A percentile compares a stretch with the other conserved stretches of the same genome.
These are phyloP conservation scores for Ceratobasidium sp. DNA, from an alignment of 1,284 basidiomycete genomes.

Conservation along the genomic window DNA sequence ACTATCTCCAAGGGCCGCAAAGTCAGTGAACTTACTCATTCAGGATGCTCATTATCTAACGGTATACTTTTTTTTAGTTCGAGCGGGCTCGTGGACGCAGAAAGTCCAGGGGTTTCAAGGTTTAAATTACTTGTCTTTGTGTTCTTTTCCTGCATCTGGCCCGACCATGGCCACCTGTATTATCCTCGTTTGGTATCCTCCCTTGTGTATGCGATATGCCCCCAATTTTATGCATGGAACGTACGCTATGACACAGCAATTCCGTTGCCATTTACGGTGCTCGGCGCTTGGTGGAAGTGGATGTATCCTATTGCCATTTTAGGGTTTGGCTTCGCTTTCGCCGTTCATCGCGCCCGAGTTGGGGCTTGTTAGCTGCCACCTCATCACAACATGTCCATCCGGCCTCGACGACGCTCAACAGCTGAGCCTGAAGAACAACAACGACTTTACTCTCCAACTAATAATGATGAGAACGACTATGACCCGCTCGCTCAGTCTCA, in stretches of 20 bases:
- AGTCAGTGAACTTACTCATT: slow-evolving; percentile 55
- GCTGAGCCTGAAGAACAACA: slow-evolving; percentile 13
- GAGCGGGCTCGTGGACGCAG: slow-evolving; percentile 92
- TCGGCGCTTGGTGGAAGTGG: slow-evolving; percentile 2
- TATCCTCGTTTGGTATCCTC: slow-evolving; percentile 26
- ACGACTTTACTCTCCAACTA: slow-evolving; percentile 2
- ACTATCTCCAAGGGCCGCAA: slow-evolving; percentile 96
- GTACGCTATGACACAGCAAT: slow-evolving; percentile 32
- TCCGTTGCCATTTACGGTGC: neutral
- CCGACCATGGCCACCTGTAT: slow-evolving; percentile 34
- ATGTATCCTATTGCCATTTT: slow-evolving; percentile 21
- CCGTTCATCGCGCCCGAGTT: neutral
- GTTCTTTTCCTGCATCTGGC: slow-evolving; percentile 16
- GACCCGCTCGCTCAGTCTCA: slow-evolving; percentile 35
- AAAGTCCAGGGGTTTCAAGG: slow-evolving; percentile 58
- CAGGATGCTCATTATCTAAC: neutral
- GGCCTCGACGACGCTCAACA: slow-evolving; percentile 12
- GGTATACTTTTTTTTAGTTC: slow-evolving; percentile 63
- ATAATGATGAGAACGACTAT: slow-evolving; percentile 5
- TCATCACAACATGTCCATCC: slow-evolving; percentile 24
- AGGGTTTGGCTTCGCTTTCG: neutral
- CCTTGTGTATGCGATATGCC: slow-evolving; percentile 39
- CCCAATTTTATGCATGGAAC: slow-evolving; percentile 42
- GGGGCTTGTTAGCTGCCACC: slow-evolving; percentile 3
- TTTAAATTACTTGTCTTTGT: slow-evolving; percentile 10